Conservation (phyloP, 2,329 filamentous ascomycete species). For the Aspergillus sp. region DNA sequence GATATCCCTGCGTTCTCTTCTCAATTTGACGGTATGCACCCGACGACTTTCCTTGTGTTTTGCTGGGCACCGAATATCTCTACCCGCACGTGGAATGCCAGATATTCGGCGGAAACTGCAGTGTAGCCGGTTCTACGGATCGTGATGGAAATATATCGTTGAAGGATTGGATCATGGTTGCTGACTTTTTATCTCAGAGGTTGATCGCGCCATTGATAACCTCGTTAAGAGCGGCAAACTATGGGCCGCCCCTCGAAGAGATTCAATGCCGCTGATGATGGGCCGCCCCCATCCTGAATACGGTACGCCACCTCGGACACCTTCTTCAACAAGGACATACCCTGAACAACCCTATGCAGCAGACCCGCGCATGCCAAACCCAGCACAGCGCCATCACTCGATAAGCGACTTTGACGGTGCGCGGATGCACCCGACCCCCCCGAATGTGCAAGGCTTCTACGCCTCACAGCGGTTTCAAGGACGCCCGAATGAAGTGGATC, state of each 20-base stretch:
- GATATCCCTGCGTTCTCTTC: conserved; percentile 77
- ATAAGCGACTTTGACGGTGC: conserved; percentile 79
- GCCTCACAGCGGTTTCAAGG: conserved; percentile 87
- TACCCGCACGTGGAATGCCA: background rate
- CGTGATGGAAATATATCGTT: background rate
- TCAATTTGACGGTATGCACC: conserved; percentile 81
- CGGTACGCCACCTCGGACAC: conserved; percentile 48
- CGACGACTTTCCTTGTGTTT: background rate
- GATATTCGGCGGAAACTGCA: background rate
- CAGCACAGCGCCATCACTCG: conserved; percentile 75
- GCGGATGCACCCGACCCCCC: conserved; percentile 67
- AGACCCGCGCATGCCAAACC: conserved; percentile 70
- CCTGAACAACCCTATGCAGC: conserved; percentile 28
- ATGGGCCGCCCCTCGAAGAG: conserved; percentile 73
- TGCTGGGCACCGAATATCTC: background rate
- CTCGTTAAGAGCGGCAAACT: conserved; percentile 95
- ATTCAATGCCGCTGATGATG: conserved; percentile 70
- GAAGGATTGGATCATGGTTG: conserved; percentile 3
- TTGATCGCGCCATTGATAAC: conserved; percentile 93
- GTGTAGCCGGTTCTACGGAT: background rate
- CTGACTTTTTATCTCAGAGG: conserved; percentile 62
- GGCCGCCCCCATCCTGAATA: conserved; percentile 59
- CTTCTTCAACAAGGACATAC: conserved; percentile 20
- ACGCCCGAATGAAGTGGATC: conserved; percentile 89
- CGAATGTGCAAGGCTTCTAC: conserved; percentile 88